Evolutionary conservation across 164 flowering plant genomes (phyloP), one percentile per base, ranked within the genome.

Genomic region (Buxus sempervirens): DNA sequence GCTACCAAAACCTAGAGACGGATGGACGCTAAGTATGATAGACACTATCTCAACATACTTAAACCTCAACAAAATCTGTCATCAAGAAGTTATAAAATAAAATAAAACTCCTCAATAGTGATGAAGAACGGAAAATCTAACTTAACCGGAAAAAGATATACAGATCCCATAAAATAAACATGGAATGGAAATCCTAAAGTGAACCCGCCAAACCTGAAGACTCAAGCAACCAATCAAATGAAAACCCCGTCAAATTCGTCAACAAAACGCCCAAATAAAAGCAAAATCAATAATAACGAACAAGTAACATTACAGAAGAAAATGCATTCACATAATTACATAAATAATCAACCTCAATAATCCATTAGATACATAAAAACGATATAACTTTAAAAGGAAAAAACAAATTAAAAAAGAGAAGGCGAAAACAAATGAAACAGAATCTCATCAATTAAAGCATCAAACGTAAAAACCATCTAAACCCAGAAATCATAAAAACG

Each of bases 401-500:
- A 32, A n/a, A n/a, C n/a, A n/a, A n/a, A n/a, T n/a, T n/a, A n/a
- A 32, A 32, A 32, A 32, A 32, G 38, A 7, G 38, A 7, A 7
- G 38, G 38, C 38, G 38, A 57, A 57, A 55, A 57, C 1, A 57
- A 25, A 57, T 13, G 9, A 4, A 57, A 45, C 51, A 45, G 12
- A 45, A 10, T 15, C 51, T 15, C 21, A 57, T 45, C 51, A 45
- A 45, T 15, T 21, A 23, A 57, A 16, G 9, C 60, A 57, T 22
- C 60, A 57, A 21, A 57, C 5, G 22, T 15, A 23, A 57, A 57
- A 57, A 22, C 16, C 25, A 25, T 41, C 8, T 38, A 54, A 55
- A 70, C 1, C 63, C 38, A 28, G 27, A 71, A 58, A 24, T 63
- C 45, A 66, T 67, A 69, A 76, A 55, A 48, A 48, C 64, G 67